Conservation (phyloP, 2,329 filamentous ascomycete genomes). For the Ophiostoma triangulosporum region DNA sequence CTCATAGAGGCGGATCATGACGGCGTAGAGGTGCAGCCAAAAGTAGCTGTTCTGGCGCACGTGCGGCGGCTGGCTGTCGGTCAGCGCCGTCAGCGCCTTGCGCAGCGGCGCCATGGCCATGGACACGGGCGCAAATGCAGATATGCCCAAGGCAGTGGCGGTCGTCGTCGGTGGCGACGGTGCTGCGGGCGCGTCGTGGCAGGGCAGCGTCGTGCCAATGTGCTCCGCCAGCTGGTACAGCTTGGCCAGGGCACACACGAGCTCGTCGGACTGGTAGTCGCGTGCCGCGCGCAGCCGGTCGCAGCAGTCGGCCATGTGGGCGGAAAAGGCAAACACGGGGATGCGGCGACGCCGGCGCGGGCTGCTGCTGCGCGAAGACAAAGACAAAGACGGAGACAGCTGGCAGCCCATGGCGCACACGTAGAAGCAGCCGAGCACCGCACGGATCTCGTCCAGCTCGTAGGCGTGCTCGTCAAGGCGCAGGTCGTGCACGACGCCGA, state of each 20-base stretch:
- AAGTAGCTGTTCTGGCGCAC: conserved; percentile 19
- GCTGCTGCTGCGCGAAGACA: conserved; percentile 17
- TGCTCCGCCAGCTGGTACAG: conserved; percentile 22
- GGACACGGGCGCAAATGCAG: conserved; percentile 17
- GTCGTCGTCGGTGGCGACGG: too few species aligned
- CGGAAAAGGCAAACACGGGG: conserved; percentile 20
- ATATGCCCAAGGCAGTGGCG: conserved; percentile 16
- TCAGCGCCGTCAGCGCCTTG: conserved; percentile 21
- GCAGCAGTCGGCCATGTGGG: conserved; percentile 24
- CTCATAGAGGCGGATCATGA: conserved; percentile 25
- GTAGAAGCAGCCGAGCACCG: conserved; percentile 28
- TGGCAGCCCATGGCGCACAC: conserved; percentile 24
- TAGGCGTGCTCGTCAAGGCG: conserved; percentile 16
- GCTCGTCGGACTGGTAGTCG: conserved; percentile 21
- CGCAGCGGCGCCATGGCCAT: conserved; percentile 23
- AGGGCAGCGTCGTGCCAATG: conserved; percentile 18
- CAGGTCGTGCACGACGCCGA: conserved; percentile 26
- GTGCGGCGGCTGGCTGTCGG: conserved; percentile 10
- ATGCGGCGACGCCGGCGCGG: conserved; percentile 15
- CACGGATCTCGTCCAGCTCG: conserved; percentile 24
- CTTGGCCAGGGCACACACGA: conserved; percentile 21
- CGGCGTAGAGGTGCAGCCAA: conserved; percentile 21
- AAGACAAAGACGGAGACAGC: too few species aligned
- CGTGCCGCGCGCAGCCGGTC: conserved; percentile 17
- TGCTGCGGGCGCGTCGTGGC: conserved; percentile 20